Evolutionary conservation across 805 yeast genomes (phyloP).

Genomic region (Lipomyces spencermartinsiae): DNA sequence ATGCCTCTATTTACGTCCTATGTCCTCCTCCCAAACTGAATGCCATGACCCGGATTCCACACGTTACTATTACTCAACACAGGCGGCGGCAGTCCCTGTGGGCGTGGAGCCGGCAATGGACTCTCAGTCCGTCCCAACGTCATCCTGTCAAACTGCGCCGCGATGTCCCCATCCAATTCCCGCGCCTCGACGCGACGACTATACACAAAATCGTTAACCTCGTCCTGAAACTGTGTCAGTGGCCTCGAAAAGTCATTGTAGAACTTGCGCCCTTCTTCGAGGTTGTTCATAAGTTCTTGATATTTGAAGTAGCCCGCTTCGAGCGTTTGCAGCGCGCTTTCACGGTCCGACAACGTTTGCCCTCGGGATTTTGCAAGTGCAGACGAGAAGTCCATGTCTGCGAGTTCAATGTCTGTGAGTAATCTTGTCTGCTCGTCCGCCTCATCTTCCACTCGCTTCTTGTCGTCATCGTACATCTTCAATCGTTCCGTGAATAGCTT

Average conservation of each 20-base stretch:
- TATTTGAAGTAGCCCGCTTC: conserved; percentile 59
- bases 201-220: conserved; percentile 60
- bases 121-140: conserved; percentile 19
- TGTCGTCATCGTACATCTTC: conserved; percentile 56
- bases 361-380: conserved; percentile 31
- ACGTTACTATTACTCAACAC: conserved; percentile 26
- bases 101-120: conserved; percentile 37
- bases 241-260: conserved; percentile 66
- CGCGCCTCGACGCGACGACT: conserved; percentile 60
- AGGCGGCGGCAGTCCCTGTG: conserved; percentile 33
- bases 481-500: conserved; percentile 43
- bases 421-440: conserved; percentile 49
- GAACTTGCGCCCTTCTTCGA: conserved; percentile 72
- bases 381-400: conserved; percentile 39
- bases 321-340: conserved; percentile 57
- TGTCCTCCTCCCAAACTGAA: conserved; percentile 30
- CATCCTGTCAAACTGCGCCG: conserved; percentile 3
- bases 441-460: conserved; percentile 55
- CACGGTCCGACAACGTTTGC: conserved; percentile 50
- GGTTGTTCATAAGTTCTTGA: conserved; percentile 62
- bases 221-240: conserved; percentile 53
- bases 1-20: background rate
- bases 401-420: conserved; percentile 48
- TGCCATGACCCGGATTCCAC: conserved; percentile 35
- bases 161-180: conserved; percentile 50